Evolutionary conservation across 2,329 filamentous ascomycete species (phyloP).

Genomic region (Alternaria arborescens): DNA sequence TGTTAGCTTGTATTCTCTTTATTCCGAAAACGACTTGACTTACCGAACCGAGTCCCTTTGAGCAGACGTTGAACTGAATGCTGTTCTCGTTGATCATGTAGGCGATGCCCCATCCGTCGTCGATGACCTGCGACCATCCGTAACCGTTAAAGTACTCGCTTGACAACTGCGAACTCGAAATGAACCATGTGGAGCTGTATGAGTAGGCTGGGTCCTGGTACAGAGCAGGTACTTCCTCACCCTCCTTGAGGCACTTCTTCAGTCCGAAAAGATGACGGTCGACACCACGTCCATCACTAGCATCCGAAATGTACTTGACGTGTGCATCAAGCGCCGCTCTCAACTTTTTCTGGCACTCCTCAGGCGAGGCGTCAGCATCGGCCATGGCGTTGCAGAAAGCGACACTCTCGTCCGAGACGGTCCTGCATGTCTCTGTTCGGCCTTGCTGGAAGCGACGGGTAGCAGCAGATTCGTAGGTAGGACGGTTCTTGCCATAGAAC

Average conservation of each 20-base stretch:
- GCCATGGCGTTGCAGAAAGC: slow-evolving; percentile 89
- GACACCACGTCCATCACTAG: slow-evolving; percentile 90
- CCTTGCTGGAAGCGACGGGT: slow-evolving; percentile 96
- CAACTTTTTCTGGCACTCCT: slow-evolving; percentile 77
- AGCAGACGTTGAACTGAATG: slow-evolving; percentile 97
- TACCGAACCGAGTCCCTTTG: slow-evolving; percentile 83
- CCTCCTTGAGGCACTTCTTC: slow-evolving; percentile 84
- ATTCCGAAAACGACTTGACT: slow-evolving; percentile 18
- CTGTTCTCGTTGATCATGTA: slow-evolving; percentile 99
- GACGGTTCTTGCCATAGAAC: slow-evolving; percentile 98
- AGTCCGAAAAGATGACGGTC: slow-evolving; percentile 97
- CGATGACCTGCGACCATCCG: slow-evolving; percentile 97
- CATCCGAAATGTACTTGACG: slow-evolving; percentile 88
- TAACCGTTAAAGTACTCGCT: slow-evolving; percentile 99
- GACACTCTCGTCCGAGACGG: slow-evolving; percentile 88
- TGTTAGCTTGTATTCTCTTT: slow-evolving; percentile 22
- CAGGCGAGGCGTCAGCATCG: slow-evolving; percentile 69
- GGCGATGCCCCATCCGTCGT: slow-evolving; percentile 94
- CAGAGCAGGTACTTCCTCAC: slow-evolving; percentile 81
- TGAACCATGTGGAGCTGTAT: slow-evolving; percentile 88
- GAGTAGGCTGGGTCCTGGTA: slow-evolving; percentile 86
- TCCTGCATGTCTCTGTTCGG: slow-evolving; percentile 93
- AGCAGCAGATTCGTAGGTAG: slow-evolving; percentile 96
- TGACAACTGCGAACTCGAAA: slow-evolving; percentile 88
- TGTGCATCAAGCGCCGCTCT: slow-evolving; percentile 82